Evolutionary conservation across 768 basidiomycete species (phyloP).

Genomic region (Galerina sulciceps): DNA sequence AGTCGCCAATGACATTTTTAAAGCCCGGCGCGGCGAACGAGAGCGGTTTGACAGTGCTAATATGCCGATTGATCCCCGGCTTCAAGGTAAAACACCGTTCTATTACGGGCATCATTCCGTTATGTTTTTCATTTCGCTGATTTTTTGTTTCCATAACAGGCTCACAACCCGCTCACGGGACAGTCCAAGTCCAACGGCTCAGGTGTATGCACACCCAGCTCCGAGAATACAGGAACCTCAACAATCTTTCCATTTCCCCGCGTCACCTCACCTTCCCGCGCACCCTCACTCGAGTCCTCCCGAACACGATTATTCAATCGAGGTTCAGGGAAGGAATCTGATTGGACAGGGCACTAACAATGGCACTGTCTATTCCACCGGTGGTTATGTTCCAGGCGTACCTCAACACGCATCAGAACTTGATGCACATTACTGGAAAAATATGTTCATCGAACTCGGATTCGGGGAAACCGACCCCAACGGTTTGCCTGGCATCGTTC

Average conservation of each 20-base stretch:
- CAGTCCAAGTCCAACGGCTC: conserved; percentile 30
- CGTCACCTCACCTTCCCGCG: conserved; percentile 39
- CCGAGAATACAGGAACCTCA: conserved; percentile 32
- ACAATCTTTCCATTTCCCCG: conserved; percentile 44
- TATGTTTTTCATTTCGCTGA: conserved; percentile 1
- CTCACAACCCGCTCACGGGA: conserved; percentile 24
- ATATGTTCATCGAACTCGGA: conserved; percentile 77
- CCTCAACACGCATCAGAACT: conserved; percentile 53
- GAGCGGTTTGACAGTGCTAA: conserved; percentile 40
- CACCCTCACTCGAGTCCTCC: conserved; percentile 30
- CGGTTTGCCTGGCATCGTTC: conserved; percentile 24
- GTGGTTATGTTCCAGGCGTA: conserved; percentile 38
- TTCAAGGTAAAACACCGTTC: conserved; percentile 48
- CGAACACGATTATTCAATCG: conserved; percentile 24
- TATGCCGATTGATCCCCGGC: conserved; percentile 57
- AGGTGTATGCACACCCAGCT: conserved; percentile 39
- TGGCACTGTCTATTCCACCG: conserved; percentile 27
- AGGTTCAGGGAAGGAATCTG: conserved; percentile 16
- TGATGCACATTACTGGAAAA: conserved; percentile 75
- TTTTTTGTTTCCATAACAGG: conserved; percentile 19
- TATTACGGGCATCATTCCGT: conserved; percentile 2
- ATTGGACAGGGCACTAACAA: conserved; percentile 9
- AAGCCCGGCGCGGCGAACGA: conserved; percentile 47
- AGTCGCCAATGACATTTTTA: conserved; percentile 65
- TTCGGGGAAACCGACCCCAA: conserved; percentile 53